Percentiles rank a stretch among this genome's conserved stretches.
phyloP scores from a whole-genome alignment of 805 yeast species.

The Helenozyma baotianmanensis region DNA sequence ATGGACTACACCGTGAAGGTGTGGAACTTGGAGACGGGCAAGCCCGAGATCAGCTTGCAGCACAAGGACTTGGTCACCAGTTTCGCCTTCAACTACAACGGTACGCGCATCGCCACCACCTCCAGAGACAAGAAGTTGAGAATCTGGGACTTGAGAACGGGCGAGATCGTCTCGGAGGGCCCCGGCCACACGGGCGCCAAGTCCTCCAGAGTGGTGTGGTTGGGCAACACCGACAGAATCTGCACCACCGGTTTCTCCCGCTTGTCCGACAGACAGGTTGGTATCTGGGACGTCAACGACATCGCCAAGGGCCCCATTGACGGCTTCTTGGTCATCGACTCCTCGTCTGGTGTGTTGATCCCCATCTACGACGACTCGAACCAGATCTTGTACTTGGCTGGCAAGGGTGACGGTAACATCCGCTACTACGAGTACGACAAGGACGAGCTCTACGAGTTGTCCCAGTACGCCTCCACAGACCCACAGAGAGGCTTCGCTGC shows the following conservation, averaged over 20 bases:
- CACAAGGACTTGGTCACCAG: constrained; percentile 93
- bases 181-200: constrained; percentile 92
- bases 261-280: constrained; percentile 90
- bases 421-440: constrained; percentile 87
- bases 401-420: constrained; percentile 97
- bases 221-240: constrained; percentile 79
- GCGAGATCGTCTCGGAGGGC: constrained; percentile 74
- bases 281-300: constrained; percentile 82
- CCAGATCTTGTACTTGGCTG: constrained; percentile 80
- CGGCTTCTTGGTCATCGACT: constrained; percentile 80
- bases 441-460: constrained; percentile 75
- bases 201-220: constrained; percentile 82
- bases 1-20: constrained; percentile 86
- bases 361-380: constrained; percentile 85
- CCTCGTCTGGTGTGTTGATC: constrained; percentile 89
- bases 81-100: constrained; percentile 86
- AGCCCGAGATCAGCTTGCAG: constrained; percentile 64
- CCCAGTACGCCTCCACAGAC: constrained; percentile 85
- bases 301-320: constrained; percentile 81
- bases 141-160: constrained; percentile 84
- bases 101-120: constrained; percentile 80
- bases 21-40: constrained; percentile 81
- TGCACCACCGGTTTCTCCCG: constrained; percentile 94
- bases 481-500: constrained; percentile 96
- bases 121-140: constrained; percentile 87